Evolutionary conservation across 108 stramenopile genomes (phyloP).

Genomic region (Skeletonema tropicum): DNA sequence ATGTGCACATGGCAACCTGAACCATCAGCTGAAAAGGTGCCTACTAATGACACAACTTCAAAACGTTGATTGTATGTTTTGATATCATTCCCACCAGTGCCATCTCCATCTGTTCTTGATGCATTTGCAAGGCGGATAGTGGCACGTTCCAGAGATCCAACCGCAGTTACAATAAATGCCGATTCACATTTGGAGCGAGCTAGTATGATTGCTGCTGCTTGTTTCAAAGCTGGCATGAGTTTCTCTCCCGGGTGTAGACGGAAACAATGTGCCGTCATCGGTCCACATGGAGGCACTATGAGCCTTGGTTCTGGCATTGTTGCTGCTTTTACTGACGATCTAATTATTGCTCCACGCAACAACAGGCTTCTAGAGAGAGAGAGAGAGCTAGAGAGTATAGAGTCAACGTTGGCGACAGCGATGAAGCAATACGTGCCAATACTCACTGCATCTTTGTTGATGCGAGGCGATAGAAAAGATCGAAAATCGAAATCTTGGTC

Average conservation of each 20-base stretch:
- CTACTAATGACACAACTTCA: constrained; percentile 76
- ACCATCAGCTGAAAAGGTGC: constrained; percentile 59
- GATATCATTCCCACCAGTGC: constrained; percentile 43
- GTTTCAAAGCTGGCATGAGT: constrained; percentile 54
- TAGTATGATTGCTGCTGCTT: constrained; percentile 41
- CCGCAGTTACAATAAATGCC: constrained; percentile 69
- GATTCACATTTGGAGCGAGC: constrained; percentile 42
- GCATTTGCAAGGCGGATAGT: constrained; percentile 81
- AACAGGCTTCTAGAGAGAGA: no score
- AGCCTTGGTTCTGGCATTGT: background rate
- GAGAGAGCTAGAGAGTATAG: no score
- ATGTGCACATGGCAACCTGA: constrained; percentile 63
- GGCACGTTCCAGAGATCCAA: constrained; percentile 64
- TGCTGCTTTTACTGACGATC: no score
- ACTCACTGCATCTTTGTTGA: no score
- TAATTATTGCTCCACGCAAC: no score
- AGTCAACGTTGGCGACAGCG: background rate
- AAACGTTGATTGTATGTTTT: constrained; percentile 64
- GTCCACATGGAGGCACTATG: constrained; percentile 42
- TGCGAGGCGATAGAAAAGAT: no score
- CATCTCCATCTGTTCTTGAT: constrained; percentile 15
- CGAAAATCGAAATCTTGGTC: no score
- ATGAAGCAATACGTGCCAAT: no score
- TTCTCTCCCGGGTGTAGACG: constrained; percentile 62
- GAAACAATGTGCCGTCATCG: constrained; percentile 55